Percentiles rank a stretch among this genome's conserved stretches.
Evolutionary conservation across 352 stramenopile genomes (phyloP).

Genomic region (Phytophthora europaea): DNA sequence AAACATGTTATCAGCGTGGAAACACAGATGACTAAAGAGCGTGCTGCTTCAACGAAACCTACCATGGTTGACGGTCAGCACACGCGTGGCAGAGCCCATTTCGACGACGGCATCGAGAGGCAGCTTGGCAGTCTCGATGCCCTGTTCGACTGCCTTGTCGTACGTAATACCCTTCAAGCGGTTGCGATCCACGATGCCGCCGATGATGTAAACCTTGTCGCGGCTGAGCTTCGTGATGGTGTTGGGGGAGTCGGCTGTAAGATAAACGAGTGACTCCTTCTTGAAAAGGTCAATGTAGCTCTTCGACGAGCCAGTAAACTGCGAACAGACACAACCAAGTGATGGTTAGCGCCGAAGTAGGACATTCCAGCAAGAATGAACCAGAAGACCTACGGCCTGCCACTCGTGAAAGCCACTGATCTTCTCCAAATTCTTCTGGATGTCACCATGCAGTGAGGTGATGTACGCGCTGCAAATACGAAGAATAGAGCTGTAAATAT

Average conservation of each 20-base stretch:
- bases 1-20: conserved; percentile 1
- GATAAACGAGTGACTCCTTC: conserved; percentile 93
- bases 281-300: conserved; percentile 83
- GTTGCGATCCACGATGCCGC: conserved; percentile 98
- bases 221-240: conserved; percentile 89
- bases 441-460: conserved; percentile 81
- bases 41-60: conserved; percentile 5
- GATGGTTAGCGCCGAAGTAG: not conserved
- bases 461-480: conserved; percentile 55
- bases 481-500: not conserved
- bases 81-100: conserved; percentile 77
- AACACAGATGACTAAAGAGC: not conserved
- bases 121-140: conserved; percentile 93
- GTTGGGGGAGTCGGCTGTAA: conserved; percentile 95
- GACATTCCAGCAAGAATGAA: not conserved
- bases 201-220: conserved; percentile 97
- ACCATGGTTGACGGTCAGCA: conserved; percentile 93
- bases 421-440: conserved; percentile 85
- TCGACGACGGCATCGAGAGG: conserved; percentile 90
- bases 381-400: conserved; percentile 53
- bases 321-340: not conserved
- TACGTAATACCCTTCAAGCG: conserved; percentile 95
- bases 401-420: conserved; percentile 93
- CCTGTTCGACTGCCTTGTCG: conserved; percentile 90
- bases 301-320: conserved; percentile 70